Base-by-base conservation (phyloP, 371 early-diverging fungal genomes). In the Lichtheimia hyalospora region DNA sequence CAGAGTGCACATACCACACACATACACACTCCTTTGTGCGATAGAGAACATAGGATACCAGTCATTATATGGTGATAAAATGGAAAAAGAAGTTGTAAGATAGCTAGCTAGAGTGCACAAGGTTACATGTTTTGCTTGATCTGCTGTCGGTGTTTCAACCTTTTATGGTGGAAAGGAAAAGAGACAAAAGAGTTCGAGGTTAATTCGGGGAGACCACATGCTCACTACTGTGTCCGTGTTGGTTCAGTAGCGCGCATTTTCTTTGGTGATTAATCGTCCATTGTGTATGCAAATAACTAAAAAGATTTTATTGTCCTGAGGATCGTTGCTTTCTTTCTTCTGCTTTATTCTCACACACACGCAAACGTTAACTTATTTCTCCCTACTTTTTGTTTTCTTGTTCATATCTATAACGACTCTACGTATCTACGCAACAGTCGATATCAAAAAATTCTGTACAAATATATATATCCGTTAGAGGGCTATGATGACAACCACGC, bases 261-360 rank as follows among this genome's bases (percentile, higher is more conserved):
- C 34, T 34, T 34, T 34, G 34, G 34, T 34, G 34, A 34, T 34
- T 34, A 34, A 8, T 27, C 23, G 52, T 27, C 52, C 23, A 28
- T 43, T 54, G 23, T 61, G 16, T 48, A 34, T 34, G 34, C 34
- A 18, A 57, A 54, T 8, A 62, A 52, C 18, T 23, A 46, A 42
- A 62, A 62, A 40, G n/a, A 43, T 52, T 60, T 60, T 60, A 57
- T 57, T 57, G 57, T 57, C 42, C 57, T 42, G 46, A n/a, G 21
- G n/a, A 53, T 49, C 50, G 48, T 57, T 57, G 50, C 16, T 21
- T 27, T 51, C 13, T 44, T 24, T 52, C 16, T 48, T 28, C 23
- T 20, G 44, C 24, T 52, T 50, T 43, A 49, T 44, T 49, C 55
- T 16, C 27, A 18, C 43, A 18, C 20, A 40, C 16, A 54, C 18